Percentiles rank a stretch among this genome's conserved stretches.
phyloP scores from a whole-genome alignment of 1,284 basidiomycete genomes.

The Melanopsichium pennsylvanicum region DNA sequence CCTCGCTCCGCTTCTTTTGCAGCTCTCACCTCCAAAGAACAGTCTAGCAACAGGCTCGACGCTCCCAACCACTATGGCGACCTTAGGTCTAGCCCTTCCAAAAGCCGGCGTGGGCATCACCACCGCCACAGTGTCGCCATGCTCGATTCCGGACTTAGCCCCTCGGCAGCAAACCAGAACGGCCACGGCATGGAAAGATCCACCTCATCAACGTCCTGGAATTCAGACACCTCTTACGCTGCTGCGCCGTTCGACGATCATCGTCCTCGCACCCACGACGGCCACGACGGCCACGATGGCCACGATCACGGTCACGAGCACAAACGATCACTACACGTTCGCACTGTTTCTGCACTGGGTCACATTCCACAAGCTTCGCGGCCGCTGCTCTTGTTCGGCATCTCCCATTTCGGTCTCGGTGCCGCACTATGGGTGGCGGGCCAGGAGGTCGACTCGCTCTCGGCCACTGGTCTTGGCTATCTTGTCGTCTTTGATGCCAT shows the following conservation, averaged over 20 bases:
- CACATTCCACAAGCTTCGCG: constrained; percentile 65
- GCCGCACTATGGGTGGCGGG: constrained; percentile 84
- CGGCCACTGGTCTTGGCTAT: constrained; percentile 89
- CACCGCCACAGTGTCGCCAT: constrained; percentile 54
- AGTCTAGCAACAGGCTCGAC: constrained; percentile 11
- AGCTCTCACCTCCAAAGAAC: constrained; percentile 15
- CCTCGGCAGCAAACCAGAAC: constrained; percentile 11
- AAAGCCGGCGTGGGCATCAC: constrained; percentile 51
- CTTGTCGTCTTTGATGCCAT: constrained; percentile 91
- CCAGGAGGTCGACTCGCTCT: constrained; percentile 84
- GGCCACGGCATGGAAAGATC: constrained; percentile 32
- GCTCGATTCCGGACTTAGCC: constrained; percentile 36
- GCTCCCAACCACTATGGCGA: constrained; percentile 13
- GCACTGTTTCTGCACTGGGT: constrained; percentile 50
- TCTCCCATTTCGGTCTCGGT: constrained; percentile 69
- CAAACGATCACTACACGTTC: constrained; percentile 21
- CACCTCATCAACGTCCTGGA: constrained; percentile 22
- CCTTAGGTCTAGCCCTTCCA: constrained; percentile 44
- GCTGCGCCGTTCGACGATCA: constrained; percentile 2
- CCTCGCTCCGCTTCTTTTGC: constrained; percentile 42
- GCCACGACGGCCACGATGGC: constrained; percentile 4
- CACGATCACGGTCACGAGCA: constrained; percentile 16
- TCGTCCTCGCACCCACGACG: constrained; percentile 3
- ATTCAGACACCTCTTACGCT: constrained; percentile 22
- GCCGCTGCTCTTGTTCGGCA: constrained; percentile 67